Evolutionary conservation across 2,329 filamentous ascomycete genomes (phyloP).

Genomic region (Colletotrichum theobromicola): DNA sequence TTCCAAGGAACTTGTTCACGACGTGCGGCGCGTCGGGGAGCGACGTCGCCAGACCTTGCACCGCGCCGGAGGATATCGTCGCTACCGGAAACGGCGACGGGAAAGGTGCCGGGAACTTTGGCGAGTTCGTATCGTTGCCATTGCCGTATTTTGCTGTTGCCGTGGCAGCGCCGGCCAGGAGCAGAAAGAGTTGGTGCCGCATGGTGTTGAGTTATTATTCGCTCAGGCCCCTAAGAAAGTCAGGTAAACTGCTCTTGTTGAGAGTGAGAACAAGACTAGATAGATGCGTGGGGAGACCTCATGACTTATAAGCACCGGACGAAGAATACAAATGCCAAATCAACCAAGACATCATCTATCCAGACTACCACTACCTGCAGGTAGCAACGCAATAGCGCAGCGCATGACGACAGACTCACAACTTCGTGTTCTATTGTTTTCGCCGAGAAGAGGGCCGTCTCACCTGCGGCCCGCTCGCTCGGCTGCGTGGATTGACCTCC

Average conservation of each 20-base stretch:
- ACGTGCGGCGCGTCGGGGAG: background rate
- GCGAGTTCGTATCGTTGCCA: background rate
- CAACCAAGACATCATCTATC: background rate
- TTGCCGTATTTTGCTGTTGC: background rate
- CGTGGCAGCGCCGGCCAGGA: background rate
- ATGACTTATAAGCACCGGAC: background rate
- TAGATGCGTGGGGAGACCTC: background rate
- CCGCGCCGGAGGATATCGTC: background rate
- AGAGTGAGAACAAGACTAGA: background rate
- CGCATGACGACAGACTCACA: background rate
- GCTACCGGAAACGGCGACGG: background rate
- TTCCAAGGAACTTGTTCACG: slow-evolving; percentile 46
- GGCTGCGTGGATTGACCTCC: background rate
- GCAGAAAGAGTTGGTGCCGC: background rate
- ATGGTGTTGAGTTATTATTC: background rate
- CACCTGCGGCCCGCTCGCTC: background rate
- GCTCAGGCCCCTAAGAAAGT: background rate
- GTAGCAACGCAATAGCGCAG: background rate
- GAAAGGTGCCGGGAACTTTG: background rate
- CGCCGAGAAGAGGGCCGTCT: background rate
- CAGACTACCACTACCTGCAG: background rate
- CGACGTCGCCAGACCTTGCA: background rate
- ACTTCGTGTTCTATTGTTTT: background rate
- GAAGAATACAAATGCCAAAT: background rate
- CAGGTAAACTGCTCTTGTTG: background rate